Base-by-base conservation (phyloP, 2,329 filamentous ascomycete species). In the Trichoderma afroharzianum region DNA sequence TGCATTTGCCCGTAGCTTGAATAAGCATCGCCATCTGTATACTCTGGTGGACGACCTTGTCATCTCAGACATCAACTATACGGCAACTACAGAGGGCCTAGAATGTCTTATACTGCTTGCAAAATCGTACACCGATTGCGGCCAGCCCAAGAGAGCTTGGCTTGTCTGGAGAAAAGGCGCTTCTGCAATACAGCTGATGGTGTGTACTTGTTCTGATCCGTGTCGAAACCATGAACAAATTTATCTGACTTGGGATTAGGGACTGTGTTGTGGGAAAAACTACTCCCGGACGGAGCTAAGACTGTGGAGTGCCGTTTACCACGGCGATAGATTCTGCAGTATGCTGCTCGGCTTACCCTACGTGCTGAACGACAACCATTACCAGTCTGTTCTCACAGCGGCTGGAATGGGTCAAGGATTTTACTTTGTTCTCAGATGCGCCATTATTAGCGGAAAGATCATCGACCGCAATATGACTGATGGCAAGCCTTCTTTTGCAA, bases 91-190 rank as follows among this genome's bases (percentile, higher is more conserved):
- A 4, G 81, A 83, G 64, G 83, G 83, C 15, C 77, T 85, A 72
- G 83, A 85, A 72, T 83, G 81, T 71, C 74, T 83, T 30, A 78
- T 84, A 39, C 66, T 85, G 14, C 80, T 82, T 70, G 79, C 80
- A 6, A 84, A 83, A 70, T 80, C 79, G 74, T 84, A 83, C 74
- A 79, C 81, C 5, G 83, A 85, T 71, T 79, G 82, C 32, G 83
- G 83, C 1, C 83, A 84, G 72, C 82, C 83, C 26, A 80, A 82
- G 57, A 74, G 80, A 73, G 79, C 81, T 3, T 85, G 83, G 83
- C 74, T 84, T 18, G 78, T 79, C 2, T 80, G 79, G 71, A 80
- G 83, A 18, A 82, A 80, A 72, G 83, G 80, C 2, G 72, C 84
- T 55, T 80, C 80, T 72, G 82, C 82, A 72, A 79, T 81, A 2